Evolutionary conservation across 306 rosid genomes (phyloP).

Genomic region (Albizia julibrissin): DNA sequence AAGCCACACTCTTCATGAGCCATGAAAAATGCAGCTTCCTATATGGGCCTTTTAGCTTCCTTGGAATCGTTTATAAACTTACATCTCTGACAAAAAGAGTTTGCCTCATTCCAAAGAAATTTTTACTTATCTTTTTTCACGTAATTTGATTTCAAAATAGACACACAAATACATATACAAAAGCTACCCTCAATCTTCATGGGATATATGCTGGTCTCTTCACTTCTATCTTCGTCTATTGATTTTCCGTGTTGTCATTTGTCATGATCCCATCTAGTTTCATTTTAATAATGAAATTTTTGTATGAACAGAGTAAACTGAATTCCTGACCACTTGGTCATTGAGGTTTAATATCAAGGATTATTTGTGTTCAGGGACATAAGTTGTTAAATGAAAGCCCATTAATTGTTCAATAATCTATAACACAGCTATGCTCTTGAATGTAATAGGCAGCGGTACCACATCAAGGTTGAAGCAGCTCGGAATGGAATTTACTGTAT

Average conservation of each 20-base stretch:
- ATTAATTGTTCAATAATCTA: not conserved
- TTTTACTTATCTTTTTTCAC: slow-evolving; percentile 8
- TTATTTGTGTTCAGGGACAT: not conserved
- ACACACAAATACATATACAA: not conserved
- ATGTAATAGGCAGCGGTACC: slow-evolving; percentile 70
- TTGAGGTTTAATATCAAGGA: not conserved
- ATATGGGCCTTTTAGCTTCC: not conserved
- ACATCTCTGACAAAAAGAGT: not conserved
- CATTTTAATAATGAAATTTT: not conserved
- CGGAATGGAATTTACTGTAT: slow-evolving; percentile 98
- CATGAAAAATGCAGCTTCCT: not conserved
- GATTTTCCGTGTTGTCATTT: not conserved
- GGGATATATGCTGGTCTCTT: slow-evolving; percentile 10
- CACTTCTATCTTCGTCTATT: not conserved
- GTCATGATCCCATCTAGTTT: not conserved
- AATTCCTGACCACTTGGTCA: not conserved
- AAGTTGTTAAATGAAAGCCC: not conserved
- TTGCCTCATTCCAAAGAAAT: not conserved
- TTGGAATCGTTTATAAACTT: slow-evolving; percentile 1
- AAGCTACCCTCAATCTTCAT: not conserved
- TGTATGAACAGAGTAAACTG: not conserved
- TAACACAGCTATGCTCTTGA: slow-evolving; percentile 25
- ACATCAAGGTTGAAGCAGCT: slow-evolving; percentile 90
- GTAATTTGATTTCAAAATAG: slow-evolving; percentile 6
- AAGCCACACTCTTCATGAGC: not conserved